These are phyloP conservation scores for Pyricularia grisea DNA, from an alignment of 2,329 filamentous ascomycete genomes.

Conservation along the genomic window DNA sequence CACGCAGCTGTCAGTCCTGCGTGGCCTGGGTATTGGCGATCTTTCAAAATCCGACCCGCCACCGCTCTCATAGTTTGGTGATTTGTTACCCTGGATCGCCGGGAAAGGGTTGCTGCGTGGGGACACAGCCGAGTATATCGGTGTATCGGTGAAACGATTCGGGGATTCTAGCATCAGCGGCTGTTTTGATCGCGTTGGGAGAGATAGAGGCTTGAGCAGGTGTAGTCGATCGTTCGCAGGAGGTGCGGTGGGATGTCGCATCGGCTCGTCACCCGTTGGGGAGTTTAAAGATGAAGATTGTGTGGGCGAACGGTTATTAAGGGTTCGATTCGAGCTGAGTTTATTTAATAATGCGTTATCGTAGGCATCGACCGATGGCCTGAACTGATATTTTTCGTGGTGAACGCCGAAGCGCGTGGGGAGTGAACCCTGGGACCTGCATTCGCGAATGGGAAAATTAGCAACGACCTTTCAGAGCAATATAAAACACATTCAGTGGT, in stretches of 20 bases:
- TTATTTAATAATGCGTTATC: constrained; percentile 45
- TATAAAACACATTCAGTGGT: constrained; percentile 2
- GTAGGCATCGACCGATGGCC: constrained; percentile 34
- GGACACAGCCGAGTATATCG: constrained; percentile 33
- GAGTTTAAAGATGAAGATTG: constrained; percentile 32
- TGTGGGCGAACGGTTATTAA: constrained; percentile 35
- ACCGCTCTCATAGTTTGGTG: background rate
- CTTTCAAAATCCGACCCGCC: constrained; percentile 30
- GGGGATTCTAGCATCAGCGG: constrained; percentile 33
- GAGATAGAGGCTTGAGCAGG: constrained; percentile 33
- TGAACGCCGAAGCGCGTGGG: constrained; percentile 36
- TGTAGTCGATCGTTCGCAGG: constrained; percentile 20
- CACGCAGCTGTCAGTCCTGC: constrained; percentile 37
- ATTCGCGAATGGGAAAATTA: constrained; percentile 5
- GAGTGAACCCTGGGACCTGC: constrained; percentile 25
- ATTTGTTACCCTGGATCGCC: background rate
- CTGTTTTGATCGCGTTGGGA: constrained; percentile 33
- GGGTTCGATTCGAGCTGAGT: constrained; percentile 35
- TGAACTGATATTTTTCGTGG: constrained; percentile 39
- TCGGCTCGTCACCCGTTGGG: constrained; percentile 29
- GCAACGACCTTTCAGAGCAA: background rate
- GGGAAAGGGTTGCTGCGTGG: constrained; percentile 32
- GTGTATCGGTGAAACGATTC: constrained; percentile 32
- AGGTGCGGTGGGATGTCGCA: constrained; percentile 4
- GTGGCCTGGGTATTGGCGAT: constrained; percentile 33